These are phyloP conservation scores for Kentomonas sorsogonicus DNA, from an alignment of 208 protist species.

Conservation along the genomic window DNA sequence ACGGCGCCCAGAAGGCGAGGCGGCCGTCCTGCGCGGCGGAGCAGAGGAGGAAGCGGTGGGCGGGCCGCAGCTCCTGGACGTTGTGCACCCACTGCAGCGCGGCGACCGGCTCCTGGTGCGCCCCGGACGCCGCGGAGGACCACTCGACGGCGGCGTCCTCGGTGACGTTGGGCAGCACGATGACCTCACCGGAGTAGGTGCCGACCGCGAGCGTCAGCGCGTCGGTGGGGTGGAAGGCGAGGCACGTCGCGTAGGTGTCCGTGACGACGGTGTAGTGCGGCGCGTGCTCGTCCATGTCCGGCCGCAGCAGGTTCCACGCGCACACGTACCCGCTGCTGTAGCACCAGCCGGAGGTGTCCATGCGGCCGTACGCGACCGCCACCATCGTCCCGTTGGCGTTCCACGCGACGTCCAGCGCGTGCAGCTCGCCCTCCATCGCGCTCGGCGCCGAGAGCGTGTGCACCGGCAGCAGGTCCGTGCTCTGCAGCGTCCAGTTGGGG, in stretches of 20 bases:
- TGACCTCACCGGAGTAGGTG: conserved; percentile 85
- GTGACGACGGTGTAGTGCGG: conserved; percentile 79
- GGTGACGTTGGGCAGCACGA: conserved; percentile 59
- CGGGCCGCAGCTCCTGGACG: conserved; percentile 38
- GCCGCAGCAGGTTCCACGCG: conserved; percentile 75
- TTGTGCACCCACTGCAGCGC: conserved; percentile 74
- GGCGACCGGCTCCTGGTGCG: conserved; percentile 77
- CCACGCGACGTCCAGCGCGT: conserved; percentile 75
- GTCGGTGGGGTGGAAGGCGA: conserved; percentile 84
- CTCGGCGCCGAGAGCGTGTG: conserved; percentile 65
- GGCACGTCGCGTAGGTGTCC: conserved; percentile 65
- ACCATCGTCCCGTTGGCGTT: conserved; percentile 79
- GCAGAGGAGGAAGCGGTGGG: conserved; percentile 70
- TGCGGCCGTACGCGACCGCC: conserved; percentile 78
- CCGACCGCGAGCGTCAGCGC: conserved; percentile 76
- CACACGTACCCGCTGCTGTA: conserved; percentile 72
- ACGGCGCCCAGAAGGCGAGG: conserved; percentile 62
- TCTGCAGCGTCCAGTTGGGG: conserved; percentile 74
- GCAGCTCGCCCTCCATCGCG: conserved; percentile 52
- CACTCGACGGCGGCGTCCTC: conserved; percentile 35
- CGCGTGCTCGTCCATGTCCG: conserved; percentile 42
- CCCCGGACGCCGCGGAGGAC: conserved; percentile 22
- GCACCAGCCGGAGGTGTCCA: conserved; percentile 87
- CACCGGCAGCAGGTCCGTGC: conserved; percentile 43
- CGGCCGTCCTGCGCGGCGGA: conserved; percentile 70